These are phyloP conservation scores for Kluyveromyces sp. DNA, from an alignment of 1,139 yeast genomes.

Conservation along the genomic window DNA sequence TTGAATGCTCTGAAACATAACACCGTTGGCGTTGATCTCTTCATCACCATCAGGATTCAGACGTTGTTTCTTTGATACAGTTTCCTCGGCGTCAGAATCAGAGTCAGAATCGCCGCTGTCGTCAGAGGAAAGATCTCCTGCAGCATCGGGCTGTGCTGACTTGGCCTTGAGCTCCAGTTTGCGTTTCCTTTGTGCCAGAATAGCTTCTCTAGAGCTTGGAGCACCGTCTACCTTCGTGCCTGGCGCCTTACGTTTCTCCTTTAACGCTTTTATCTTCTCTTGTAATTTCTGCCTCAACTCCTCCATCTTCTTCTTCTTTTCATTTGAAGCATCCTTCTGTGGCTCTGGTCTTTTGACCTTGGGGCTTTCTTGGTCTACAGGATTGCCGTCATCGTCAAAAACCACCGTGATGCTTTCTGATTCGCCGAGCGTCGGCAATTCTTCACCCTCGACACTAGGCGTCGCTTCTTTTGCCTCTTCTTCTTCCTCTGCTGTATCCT, in stretches of 20 bases:
- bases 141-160: slow-evolving; percentile 37
- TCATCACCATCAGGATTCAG: slow-evolving; percentile 36
- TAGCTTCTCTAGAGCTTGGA: slow-evolving; percentile 72
- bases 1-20: slow-evolving; percentile 74
- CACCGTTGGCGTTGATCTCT: slow-evolving; percentile 32
- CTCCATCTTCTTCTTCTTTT: slow-evolving; percentile 49
- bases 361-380: slow-evolving; percentile 29
- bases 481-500: slow-evolving; percentile 20
- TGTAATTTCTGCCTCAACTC: slow-evolving; percentile 68
- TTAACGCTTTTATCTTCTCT: slow-evolving; percentile 58
- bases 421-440: slow-evolving; percentile 13
- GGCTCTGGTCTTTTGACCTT: slow-evolving; percentile 12
- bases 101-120: slow-evolving; percentile 37
- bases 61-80: slow-evolving; percentile 32
- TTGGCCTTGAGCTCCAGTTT: slow-evolving; percentile 35
- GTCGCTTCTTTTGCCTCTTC: slow-evolving; percentile 18
- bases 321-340: slow-evolving; percentile 28
- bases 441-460: slow-evolving; percentile 11
- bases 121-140: slow-evolving; percentile 36
- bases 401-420: slow-evolving; percentile 44
- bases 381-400: slow-evolving; percentile 78
- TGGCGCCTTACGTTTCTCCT: slow-evolving; percentile 84
- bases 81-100: slow-evolving; percentile 38
- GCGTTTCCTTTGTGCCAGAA: slow-evolving; percentile 50
- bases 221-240: slow-evolving; percentile 78